Evolutionary conservation across 768 basidiomycete species (phyloP).

Genomic region (Leccinum rimulosum): DNA sequence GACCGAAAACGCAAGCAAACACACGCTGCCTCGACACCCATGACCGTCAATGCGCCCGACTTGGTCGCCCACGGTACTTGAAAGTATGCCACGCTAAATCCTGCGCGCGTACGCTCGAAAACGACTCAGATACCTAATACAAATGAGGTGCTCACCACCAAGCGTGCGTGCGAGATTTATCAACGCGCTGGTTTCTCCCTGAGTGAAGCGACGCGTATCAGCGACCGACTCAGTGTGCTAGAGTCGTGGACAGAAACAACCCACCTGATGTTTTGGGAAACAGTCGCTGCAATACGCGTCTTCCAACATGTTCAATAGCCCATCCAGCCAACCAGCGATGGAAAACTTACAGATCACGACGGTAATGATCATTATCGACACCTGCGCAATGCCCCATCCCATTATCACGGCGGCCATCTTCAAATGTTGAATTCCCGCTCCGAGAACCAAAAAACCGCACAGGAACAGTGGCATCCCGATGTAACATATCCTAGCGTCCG

Average conservation of each 20-base stretch:
- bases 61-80: conserved; percentile 40
- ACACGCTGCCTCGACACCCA: conserved; percentile 39
- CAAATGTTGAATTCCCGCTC: conserved; percentile 36
- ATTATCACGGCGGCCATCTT: conserved; percentile 33
- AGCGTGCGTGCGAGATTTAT: conserved; percentile 40
- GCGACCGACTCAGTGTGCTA: background rate
- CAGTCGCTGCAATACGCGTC: conserved; percentile 41
- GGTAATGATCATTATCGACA: conserved; percentile 38
- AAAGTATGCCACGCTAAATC: conserved; percentile 40
- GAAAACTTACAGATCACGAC: conserved; percentile 37
- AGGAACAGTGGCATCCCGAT: conserved; percentile 40
- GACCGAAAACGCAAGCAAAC: conserved; percentile 5
- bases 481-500: conserved; percentile 34
- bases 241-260: background rate
- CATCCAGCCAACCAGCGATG: background rate
- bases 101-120: conserved; percentile 2
- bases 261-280: conserved; percentile 34
- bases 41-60: conserved; percentile 34
- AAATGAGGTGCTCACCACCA: conserved; percentile 20
- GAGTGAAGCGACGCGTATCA: background rate
- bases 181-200: conserved; percentile 44
- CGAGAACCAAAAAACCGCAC: conserved; percentile 42
- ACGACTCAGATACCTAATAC: background rate
- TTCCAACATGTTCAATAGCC: conserved; percentile 6
- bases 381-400: conserved; percentile 44